These are phyloP conservation scores for Talaromyces amestolkiae DNA, from an alignment of 2,329 filamentous ascomycete species.

Conservation along the genomic window DNA sequence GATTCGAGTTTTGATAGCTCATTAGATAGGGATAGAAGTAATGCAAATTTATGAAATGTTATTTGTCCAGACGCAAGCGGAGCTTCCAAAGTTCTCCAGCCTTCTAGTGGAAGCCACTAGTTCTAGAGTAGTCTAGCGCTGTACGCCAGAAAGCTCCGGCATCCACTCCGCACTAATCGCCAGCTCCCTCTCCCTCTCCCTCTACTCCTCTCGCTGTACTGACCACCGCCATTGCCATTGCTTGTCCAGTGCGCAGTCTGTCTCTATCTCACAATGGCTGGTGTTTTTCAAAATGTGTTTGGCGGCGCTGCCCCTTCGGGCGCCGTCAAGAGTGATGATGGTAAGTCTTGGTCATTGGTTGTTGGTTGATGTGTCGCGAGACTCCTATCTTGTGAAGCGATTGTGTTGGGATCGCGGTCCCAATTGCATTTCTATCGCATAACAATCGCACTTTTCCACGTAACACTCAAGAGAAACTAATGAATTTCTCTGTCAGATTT, in stretches of 20 bases:
- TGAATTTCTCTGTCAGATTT: not conserved
- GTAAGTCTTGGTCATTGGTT: constrained; percentile 25
- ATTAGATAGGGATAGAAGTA: not conserved
- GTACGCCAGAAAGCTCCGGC: constrained; percentile 9
- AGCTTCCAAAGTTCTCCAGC: constrained; percentile 7
- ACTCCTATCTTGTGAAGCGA: constrained; percentile 4
- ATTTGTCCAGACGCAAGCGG: not conserved
- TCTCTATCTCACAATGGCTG: constrained; percentile 34
- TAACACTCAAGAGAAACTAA: not conserved
- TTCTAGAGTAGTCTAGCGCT: not conserved
- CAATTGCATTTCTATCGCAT: constrained; percentile 9
- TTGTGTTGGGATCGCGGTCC: not conserved
- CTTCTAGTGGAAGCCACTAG: not conserved
- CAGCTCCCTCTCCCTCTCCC: constrained; percentile 9
- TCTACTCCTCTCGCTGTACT: not conserved
- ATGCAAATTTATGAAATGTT: not conserved
- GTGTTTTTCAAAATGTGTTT: constrained; percentile 41
- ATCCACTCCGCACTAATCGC: constrained; percentile 20
- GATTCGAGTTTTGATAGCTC: not conserved
- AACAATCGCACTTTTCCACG: not conserved
- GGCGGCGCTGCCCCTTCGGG: constrained; percentile 32
- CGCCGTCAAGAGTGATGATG: constrained; percentile 36
- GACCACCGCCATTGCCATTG: constrained; percentile 4
- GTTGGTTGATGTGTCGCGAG: not conserved
- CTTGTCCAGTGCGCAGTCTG: not conserved